Base-by-base conservation (phyloP, 257 asterid genomes). In the Rubia yunnanensis region DNA sequence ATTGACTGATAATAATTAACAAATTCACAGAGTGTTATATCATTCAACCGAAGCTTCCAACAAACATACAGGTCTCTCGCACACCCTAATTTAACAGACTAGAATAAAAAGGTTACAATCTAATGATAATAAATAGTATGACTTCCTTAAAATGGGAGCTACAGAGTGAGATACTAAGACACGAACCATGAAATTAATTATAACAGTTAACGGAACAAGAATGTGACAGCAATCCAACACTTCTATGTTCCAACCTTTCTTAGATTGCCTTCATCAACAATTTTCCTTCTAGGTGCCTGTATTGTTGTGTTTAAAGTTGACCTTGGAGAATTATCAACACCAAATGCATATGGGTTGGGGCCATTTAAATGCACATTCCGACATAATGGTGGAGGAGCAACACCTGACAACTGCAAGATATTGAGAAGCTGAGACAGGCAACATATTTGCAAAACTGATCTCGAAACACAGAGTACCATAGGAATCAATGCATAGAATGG, bases 241-340 rank as follows among this genome's bases (percentile, higher is more conserved):
- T 52, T 53, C 61, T 36, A 66, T 60, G 18, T 78, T 68, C 74
- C 66, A 60, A 92, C 97, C 99, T 90, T 94, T 79, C 99, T 88
- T 27, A 94, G 55, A 70, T 94, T 94, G 61, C 97, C 99, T 77
- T 90, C 97, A 32, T 94, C 99, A 55, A 94, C 96, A 79, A 92
- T 78, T 80, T 94, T 94, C 75, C 97, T 89, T 79, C 96, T 80
- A 69, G 96, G 99, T 74, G 92, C 91, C 65, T 89, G 83, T 54
- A 83, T 70, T 52, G 83, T 75, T 65, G 96, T 73, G 82, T 84
- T 86, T 69, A 85, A 78, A 18, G 81, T 41, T 69, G 76, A 77
- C 67, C 94, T 81, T 57, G 91, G 84, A 68, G 99, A 83, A 71
- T 61, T 84, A 79, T 94, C 96, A 75, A 83, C 76, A 66, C 88